Evolutionary conservation across 2,329 filamentous ascomycete genomes (phyloP), one percentile per base, ranked within the genome.

Genomic region (Thielaviopsis euricoi): DNA sequence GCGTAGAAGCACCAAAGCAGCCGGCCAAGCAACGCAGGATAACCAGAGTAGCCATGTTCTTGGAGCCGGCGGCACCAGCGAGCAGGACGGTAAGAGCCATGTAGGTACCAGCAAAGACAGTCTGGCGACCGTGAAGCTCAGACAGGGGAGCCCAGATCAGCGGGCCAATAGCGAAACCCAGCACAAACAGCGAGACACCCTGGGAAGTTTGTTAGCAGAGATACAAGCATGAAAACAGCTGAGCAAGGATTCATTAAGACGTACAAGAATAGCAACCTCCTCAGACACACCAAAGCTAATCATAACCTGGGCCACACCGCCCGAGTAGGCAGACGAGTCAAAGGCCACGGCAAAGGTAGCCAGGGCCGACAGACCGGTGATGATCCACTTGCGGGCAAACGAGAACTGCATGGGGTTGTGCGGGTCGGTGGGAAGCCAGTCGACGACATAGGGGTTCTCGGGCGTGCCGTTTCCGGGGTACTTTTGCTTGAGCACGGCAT

Each of bases 321-420:
- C 80, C 3, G 78, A 79, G 67, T 81, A 86, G 33, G 84, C 84
- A 1, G 81, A 84, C 19, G 82, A 86, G 57, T 81, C 79, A 64
- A 89, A 85, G 2, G 86, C 74, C 29, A 88, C 83, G 26, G 77
- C 83, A 50, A 89, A 74, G 1, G 83, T 85, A 15, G 85, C 80
- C 26, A 85, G 64, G 13, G 85, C 83, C 58, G 84, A 79, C 10
- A 59, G 37, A 56, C 78, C 65, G 1, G 82, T 85, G 62, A 85
- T 79, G 29, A 67, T 66, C 85, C 85, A 89, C 71, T 87, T 87
- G 68, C 76, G 78, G 26, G 65, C 58, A 1, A 65, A 60, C 10
- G 75, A 69, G 64, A 81, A 86, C 53, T 73, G 71, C 74, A 84
- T 77, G 0, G 85, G 83, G 67, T 89, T 85, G 62, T 80, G 77